phyloP scores from a whole-genome alignment of 2,329 filamentous ascomycete species.

The Xylariales sp. region DNA sequence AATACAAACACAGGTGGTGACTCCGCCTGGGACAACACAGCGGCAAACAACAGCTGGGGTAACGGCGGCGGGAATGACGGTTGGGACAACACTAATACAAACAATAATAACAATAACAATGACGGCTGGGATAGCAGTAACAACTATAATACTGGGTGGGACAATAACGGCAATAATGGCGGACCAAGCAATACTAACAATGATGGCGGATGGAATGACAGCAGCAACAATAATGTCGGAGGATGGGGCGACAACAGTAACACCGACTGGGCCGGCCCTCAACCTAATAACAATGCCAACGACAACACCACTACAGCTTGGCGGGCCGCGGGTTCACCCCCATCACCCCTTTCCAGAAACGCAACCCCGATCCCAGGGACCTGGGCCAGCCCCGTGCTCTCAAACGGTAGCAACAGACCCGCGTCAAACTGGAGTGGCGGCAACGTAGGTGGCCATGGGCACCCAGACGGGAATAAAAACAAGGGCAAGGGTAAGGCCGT shows the following conservation, averaged over 20 bases:
- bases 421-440: slow-evolving; percentile 29
- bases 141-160: neutral
- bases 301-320: slow-evolving; percentile 2
- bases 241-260: neutral
- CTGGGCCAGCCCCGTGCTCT: slow-evolving; percentile 33
- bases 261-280: neutral
- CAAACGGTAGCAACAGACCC: slow-evolving; percentile 20
- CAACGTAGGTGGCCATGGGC: slow-evolving; percentile 24
- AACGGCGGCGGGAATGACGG: neutral
- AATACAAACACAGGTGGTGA: slow-evolving; percentile 20
- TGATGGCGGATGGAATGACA: neutral
- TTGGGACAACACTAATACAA: slow-evolving; percentile 13
- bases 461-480: slow-evolving; percentile 7
- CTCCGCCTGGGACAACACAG: slow-evolving; percentile 24
- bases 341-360: neutral
- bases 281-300: neutral
- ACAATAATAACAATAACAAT: slow-evolving; percentile 13
- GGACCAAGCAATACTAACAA: slow-evolving; percentile 16
- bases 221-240: neutral
- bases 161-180: neutral
- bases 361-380: slow-evolving; percentile 31
- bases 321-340: neutral
- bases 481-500: slow-evolving; percentile 32
- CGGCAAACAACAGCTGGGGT: slow-evolving; percentile 3
- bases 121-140: slow-evolving; percentile 3